Percentiles rank a stretch among this genome's conserved stretches.
Evolutionary conservation across 192 early-diverging fungal genomes (phyloP).

Genomic region (Funneliformis geosporum): DNA sequence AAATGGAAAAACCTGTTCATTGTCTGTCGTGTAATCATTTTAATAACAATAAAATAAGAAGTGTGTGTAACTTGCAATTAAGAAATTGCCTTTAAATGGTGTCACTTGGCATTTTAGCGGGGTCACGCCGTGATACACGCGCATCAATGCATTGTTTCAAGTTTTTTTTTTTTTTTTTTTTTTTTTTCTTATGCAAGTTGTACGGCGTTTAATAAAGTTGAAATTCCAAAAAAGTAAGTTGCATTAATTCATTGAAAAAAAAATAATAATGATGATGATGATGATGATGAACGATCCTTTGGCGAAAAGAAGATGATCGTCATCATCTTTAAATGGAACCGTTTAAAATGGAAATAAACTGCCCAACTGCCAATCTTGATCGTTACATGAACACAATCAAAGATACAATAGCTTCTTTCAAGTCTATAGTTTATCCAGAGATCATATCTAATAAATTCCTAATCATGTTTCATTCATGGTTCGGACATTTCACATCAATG

Average conservation of each 20-base stretch:
- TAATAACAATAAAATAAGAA: neutral
- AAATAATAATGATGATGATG: neutral
- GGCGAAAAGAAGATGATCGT: neutral
- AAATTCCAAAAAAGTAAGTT: neutral
- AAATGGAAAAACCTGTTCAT: neutral
- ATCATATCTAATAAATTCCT: too few species aligned
- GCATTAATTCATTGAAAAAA: neutral
- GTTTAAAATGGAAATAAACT: neutral
- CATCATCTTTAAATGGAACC: neutral
- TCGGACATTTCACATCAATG: too few species aligned
- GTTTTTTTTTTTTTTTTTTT: neutral
- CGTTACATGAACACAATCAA: neutral
- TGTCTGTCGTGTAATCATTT: neutral
- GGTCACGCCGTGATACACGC: neutral
- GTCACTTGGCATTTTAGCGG: neutral
- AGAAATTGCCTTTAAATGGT: neutral
- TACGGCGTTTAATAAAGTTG: neutral
- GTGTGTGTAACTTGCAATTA: neutral
- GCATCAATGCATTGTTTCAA: neutral
- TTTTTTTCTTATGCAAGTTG: neutral
- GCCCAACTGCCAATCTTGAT: neutral
- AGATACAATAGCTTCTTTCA: neutral
- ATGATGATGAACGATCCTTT: neutral
- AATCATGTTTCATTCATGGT: too few species aligned
- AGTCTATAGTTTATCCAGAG: too few species aligned